These are phyloP conservation scores for Penicillium soppii DNA, from an alignment of 495 filamentous ascomycete genomes.

Conservation along the genomic window DNA sequence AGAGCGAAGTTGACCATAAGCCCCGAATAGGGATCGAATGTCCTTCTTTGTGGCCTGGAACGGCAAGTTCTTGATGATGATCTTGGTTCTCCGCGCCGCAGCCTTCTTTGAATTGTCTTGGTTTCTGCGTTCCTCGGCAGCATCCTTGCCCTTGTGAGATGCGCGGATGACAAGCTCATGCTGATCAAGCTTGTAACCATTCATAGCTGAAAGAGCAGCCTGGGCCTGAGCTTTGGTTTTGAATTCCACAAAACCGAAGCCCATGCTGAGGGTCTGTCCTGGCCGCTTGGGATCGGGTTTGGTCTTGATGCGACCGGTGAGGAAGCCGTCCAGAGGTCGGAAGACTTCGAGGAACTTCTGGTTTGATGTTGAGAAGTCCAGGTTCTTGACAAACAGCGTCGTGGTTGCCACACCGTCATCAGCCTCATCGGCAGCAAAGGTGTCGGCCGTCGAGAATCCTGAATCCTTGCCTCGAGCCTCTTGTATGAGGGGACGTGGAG, in stretches of 20 bases:
- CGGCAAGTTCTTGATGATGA: constrained; percentile 97
- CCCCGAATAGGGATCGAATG: constrained; percentile 75
- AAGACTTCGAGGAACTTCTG: constrained; percentile 71
- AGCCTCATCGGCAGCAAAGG: constrained; percentile 51
- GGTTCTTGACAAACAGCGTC: constrained; percentile 88
- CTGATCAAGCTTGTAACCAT: constrained; percentile 80
- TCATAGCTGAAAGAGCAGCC: constrained; percentile 77
- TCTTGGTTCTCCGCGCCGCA: constrained; percentile 74
- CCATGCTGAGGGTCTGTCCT: constrained; percentile 86
- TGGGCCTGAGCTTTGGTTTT: constrained; percentile 70
- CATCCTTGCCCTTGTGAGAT: constrained; percentile 81
- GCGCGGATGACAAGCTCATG: constrained; percentile 80
- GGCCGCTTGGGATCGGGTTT: constrained; percentile 83
- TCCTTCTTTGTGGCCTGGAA: constrained; percentile 96
- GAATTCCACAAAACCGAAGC: constrained; percentile 94
- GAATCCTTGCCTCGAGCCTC: constrained; percentile 44
- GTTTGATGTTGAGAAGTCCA: constrained; percentile 87
- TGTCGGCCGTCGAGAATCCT: constrained; percentile 55
- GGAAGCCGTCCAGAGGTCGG: constrained; percentile 77
- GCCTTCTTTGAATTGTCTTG: constrained; percentile 78
- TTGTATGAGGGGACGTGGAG: constrained; percentile 23
- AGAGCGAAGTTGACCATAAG: constrained; percentile 88
- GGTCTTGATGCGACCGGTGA: constrained; percentile 80
- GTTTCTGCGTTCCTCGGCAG: constrained; percentile 77
- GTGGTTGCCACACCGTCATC: constrained; percentile 59